Percentiles rank a stretch among this genome's conserved stretches.
Conservation (phyloP, 1,284 basidiomycete species). For the Austropuccinia psidii region DNA sequence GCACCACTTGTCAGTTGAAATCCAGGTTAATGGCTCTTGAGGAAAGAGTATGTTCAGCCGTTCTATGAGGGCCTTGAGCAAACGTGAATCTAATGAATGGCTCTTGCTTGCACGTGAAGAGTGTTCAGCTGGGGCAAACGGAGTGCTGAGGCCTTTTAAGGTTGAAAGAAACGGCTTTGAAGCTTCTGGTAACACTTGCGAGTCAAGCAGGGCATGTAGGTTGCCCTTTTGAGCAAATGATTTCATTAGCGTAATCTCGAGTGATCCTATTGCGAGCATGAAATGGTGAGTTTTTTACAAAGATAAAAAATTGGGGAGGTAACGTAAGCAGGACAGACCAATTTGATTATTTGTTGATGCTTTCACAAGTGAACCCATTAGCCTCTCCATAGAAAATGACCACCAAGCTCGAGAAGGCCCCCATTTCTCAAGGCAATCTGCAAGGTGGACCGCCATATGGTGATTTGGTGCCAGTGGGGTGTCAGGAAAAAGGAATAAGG, state of each 20-base stretch:
- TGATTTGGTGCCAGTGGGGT: slow-evolving; percentile 5
- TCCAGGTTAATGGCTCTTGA: neutral
- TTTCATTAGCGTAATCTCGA: slow-evolving; percentile 9
- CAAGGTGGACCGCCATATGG: slow-evolving; percentile 25
- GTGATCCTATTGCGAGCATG: slow-evolving; percentile 11
- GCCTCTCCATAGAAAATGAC: slow-evolving; percentile 21
- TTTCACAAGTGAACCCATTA: slow-evolving; percentile 16
- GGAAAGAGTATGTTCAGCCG: neutral
- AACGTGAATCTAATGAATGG: too few relatives aligned
- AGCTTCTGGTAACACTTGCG: too few relatives aligned
- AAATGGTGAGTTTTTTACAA: neutral
- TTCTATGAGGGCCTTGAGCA: neutral
- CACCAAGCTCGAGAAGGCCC: slow-evolving; percentile 21
- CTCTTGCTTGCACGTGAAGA: too few relatives aligned
- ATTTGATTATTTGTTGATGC: neutral
- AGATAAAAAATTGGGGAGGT: neutral
- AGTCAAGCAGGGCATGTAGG: neutral
- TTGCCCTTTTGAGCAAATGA: neutral
- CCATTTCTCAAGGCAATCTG: slow-evolving; percentile 2
- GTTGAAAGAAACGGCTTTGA: too few relatives aligned
- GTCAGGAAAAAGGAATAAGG: slow-evolving; percentile 6
- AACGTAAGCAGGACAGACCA: neutral
- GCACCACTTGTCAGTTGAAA: neutral
- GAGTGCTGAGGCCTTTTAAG: too few relatives aligned
- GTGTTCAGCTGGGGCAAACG: too few relatives aligned